Conservation (phyloP, 192 early-diverging fungal genomes). For the Gamsiella multidivaricata region DNA sequence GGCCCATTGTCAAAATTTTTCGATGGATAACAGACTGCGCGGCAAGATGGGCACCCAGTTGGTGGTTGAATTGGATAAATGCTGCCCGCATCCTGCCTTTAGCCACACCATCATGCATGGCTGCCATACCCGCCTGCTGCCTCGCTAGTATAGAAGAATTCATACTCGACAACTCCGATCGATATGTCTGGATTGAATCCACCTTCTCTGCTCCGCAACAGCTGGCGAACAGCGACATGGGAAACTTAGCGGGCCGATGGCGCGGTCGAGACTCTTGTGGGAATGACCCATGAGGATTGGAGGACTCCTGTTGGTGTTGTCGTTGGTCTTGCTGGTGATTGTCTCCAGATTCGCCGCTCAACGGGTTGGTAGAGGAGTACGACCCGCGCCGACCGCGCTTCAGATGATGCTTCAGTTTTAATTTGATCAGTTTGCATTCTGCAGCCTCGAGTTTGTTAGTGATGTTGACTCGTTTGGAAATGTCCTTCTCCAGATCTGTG, state of each 20-base stretch:
- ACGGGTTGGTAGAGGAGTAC: slow-evolving; percentile 2
- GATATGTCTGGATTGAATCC: slow-evolving; percentile 63
- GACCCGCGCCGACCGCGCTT: background rate
- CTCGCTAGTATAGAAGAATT: slow-evolving; percentile 56
- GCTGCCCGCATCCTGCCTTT: slow-evolving; percentile 65
- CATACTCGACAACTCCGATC: slow-evolving; percentile 48
- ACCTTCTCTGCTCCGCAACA: slow-evolving; percentile 65
- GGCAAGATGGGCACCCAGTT: slow-evolving; percentile 81
- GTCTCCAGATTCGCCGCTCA: background rate
- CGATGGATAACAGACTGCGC: slow-evolving; percentile 70
- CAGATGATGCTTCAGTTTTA: slow-evolving; percentile 20
- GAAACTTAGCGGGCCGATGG: slow-evolving; percentile 60
- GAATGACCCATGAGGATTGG: slow-evolving; percentile 25
- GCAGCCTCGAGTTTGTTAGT: slow-evolving; percentile 60
- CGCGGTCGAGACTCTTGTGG: slow-evolving; percentile 61
- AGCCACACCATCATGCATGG: slow-evolving; percentile 24
- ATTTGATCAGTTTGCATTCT: slow-evolving; percentile 56
- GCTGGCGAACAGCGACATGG: slow-evolving; percentile 32
- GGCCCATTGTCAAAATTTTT: slow-evolving; percentile 69
- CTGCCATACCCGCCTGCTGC: slow-evolving; percentile 33
- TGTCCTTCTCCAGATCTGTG: slow-evolving; percentile 56
- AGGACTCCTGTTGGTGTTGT: slow-evolving; percentile 8
- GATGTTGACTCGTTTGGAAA: slow-evolving; percentile 59
- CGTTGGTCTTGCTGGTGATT: slow-evolving; percentile 1
- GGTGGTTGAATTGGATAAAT: slow-evolving; percentile 81